A percentile compares a stretch with the other conserved stretches of the same genome.
Conservation (phyloP, 352 stramenopile species). For the Phytopythium mirpurense region DNA sequence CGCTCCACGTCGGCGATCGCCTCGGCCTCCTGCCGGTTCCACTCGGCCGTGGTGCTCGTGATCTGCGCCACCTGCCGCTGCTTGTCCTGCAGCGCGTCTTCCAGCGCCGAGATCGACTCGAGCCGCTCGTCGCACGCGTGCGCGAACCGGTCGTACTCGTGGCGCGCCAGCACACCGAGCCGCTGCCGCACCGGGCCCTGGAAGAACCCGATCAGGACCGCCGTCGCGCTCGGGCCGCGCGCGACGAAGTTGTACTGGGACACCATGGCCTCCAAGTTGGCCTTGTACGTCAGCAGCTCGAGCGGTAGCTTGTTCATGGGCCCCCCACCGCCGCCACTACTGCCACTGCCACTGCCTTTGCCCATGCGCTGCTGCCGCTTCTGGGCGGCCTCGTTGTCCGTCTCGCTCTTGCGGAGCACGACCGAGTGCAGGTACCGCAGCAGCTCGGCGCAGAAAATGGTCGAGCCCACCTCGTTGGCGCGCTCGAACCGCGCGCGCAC, state of each 20-base stretch:
- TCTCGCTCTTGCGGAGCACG: conserved; percentile 61
- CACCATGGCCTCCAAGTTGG: conserved; percentile 69
- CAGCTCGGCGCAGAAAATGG: conserved; percentile 62
- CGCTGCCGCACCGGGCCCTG: conserved; percentile 44
- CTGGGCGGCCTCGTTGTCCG: conserved; percentile 47
- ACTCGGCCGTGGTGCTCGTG: conserved; percentile 41
- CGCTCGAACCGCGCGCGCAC: conserved; percentile 52
- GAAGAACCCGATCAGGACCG: conserved; percentile 55
- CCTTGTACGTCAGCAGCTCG: conserved; percentile 74
- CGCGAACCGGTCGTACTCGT: conserved; percentile 61
- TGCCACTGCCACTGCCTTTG: no score
- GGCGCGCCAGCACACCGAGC: conserved; percentile 34
- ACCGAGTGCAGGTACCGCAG: conserved; percentile 65
- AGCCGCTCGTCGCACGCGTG: conserved; percentile 45
- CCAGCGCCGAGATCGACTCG: conserved; percentile 37
- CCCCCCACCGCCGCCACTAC: conserved; percentile 14
- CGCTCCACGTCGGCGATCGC: conserved; percentile 41
- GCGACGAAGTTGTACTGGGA: conserved; percentile 78
- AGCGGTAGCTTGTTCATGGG: conserved; percentile 49
- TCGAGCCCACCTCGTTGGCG: conserved; percentile 56
- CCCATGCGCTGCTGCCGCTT: conserved; percentile 24
- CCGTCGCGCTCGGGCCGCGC: conserved; percentile 40
- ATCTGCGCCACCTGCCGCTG: conserved; percentile 41
- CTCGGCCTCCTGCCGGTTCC: conserved; percentile 40
- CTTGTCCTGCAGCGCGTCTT: conserved; percentile 41